Base-by-base conservation (phyloP, 78 protist species). In the Dictyostelium citrinum region DNA sequence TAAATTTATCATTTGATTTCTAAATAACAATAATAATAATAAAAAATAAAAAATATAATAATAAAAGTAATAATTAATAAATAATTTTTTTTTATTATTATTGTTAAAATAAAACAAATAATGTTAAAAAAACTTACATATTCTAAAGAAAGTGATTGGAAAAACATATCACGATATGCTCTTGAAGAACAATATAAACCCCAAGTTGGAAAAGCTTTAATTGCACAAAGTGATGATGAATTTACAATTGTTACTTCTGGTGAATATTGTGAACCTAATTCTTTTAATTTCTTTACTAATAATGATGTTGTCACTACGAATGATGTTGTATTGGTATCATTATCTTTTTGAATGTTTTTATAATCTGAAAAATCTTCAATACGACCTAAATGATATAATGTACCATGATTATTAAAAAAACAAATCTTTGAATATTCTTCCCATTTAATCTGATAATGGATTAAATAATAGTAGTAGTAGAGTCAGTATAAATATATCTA, bases 141-240 rank as follows among this genome's bases (percentile, higher is more conserved):
- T 78, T 86, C 93, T 14, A 7, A 77, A 20, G 85, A 33, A 33
- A 86, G 70, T 27, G 20, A 5, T 31, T 35, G 39, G 10, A 45
- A 46, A 43, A 86, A 67, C 93, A 86, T 86, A 31, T 86, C 93
- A 86, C 93, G 93, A 46, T 37, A 71, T 37, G 93, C 77, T 67
- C 80, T 86, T 16, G 68, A 74, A 27, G 64, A 17, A 33, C 93
- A 86, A 49, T 86, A 86, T 37, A 86, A 10, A 14, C 72, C 64
- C 83, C 83, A 86, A 7, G 80, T 41, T 24, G 61, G 67, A 29
- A 76, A 78, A 60, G 86, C 70, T 77, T 86, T 49, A 46, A 86
- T 86, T 14, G 85, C 93, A 16, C 78, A 67, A 24, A 86, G 51
- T 45, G 93, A 86, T 64, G 93, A 43, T 2, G 31, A 41, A 61